phyloP scores from a whole-genome alignment of 2,329 filamentous ascomycete genomes.

The Fusarium ambrosium region DNA sequence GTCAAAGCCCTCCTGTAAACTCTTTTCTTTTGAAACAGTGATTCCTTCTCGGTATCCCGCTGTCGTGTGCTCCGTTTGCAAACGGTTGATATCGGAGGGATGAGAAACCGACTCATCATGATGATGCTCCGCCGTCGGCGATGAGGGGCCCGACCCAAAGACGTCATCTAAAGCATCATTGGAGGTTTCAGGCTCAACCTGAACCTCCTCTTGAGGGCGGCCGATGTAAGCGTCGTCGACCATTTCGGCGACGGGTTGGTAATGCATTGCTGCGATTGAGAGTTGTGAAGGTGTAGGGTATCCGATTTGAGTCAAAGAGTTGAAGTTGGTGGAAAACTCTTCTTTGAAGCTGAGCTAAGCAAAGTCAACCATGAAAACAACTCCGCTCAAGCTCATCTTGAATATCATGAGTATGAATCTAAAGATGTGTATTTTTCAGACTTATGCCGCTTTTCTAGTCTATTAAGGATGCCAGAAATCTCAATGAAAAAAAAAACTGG shows the following conservation, averaged over 20 bases:
- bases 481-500: not conserved
- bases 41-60: constrained; percentile 94
- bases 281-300: constrained; percentile 23
- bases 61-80: constrained; percentile 83
- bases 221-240: constrained; percentile 47
- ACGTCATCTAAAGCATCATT: constrained; percentile 54
- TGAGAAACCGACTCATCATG: constrained; percentile 47
- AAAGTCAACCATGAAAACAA: not conserved
- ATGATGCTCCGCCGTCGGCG: constrained; percentile 33
- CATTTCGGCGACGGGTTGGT: constrained; percentile 50
- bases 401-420: not conserved
- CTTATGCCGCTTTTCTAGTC: not conserved
- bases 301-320: not conserved
- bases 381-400: not conserved
- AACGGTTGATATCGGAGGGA: constrained; percentile 76
- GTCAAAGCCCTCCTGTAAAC: constrained; percentile 91
- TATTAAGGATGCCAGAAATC: not conserved
- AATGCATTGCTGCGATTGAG: constrained; percentile 49
- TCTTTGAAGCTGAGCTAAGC: not conserved
- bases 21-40: constrained; percentile 77
- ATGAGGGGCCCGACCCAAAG: constrained; percentile 49
- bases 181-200: constrained; percentile 12
- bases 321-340: not conserved
- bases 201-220: constrained; percentile 32
- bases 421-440: not conserved